Percentiles rank a stretch among this genome's conserved stretches.
Evolutionary conservation across 169 alveolate genomes (phyloP).

Genomic region (Cryptosporidium felis): DNA sequence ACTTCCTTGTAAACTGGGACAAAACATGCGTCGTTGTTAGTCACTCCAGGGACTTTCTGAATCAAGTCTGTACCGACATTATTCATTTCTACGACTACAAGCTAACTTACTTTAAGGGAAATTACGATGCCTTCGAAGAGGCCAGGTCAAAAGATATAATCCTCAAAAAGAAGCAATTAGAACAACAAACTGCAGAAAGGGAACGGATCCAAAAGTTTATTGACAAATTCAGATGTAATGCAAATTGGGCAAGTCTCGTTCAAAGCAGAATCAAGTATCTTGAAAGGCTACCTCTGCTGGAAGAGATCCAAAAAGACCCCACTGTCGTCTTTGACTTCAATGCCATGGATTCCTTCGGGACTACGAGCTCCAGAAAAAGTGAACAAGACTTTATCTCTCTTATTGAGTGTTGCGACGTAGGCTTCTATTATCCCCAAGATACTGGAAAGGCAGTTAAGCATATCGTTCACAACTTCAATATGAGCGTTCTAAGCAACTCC

Average conservation of each 20-base stretch:
- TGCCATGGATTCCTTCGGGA: neutral
- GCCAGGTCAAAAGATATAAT: slow-evolving; percentile 87
- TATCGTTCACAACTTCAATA: slow-evolving; percentile 73
- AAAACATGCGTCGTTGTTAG: slow-evolving; percentile 94
- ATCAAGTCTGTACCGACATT: slow-evolving; percentile 93
- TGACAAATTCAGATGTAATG: slow-evolving; percentile 93
- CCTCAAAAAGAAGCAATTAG: slow-evolving; percentile 86
- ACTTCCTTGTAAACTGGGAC: slow-evolving; percentile 86
- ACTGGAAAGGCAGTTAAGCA: slow-evolving; percentile 38
- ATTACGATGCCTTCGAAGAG: slow-evolving; percentile 93
- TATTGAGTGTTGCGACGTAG: slow-evolving; percentile 46
- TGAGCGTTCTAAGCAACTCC: slow-evolving; percentile 82
- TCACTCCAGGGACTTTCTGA: slow-evolving; percentile 95
- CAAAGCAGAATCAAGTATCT: slow-evolving; percentile 94
- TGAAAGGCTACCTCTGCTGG: slow-evolving; percentile 91
- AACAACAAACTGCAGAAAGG: slow-evolving; percentile 86
- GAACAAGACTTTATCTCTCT: slow-evolving; percentile 1
- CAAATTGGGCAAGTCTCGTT: slow-evolving; percentile 93
- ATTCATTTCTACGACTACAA: slow-evolving; percentile 89
- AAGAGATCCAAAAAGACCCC: slow-evolving; percentile 94
- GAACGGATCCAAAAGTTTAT: slow-evolving; percentile 94
- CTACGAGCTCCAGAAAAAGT: neutral
- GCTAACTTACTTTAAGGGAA: slow-evolving; percentile 91
- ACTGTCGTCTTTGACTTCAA: slow-evolving; percentile 78
- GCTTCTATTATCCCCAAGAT: slow-evolving; percentile 26